phyloP scores from a whole-genome alignment of 2,329 filamentous ascomycete genomes.

The Zymoseptoria brevis region DNA sequence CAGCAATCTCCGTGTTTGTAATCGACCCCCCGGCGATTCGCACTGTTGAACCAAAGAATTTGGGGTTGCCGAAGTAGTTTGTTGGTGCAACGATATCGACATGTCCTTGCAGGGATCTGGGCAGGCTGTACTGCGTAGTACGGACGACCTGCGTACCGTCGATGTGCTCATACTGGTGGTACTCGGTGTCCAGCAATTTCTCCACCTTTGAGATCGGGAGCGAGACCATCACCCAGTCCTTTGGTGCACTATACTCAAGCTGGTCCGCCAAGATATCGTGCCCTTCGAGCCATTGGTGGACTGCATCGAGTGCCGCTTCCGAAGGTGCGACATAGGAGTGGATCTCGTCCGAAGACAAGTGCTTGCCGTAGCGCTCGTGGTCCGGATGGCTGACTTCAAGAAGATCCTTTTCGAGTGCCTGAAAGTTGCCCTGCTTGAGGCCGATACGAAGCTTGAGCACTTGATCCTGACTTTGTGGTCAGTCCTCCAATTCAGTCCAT shows the following conservation, averaged over 20 bases:
- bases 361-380: conserved; percentile 52
- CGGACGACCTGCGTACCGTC: not conserved
- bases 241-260: conserved; percentile 12
- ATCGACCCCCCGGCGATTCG: conserved; percentile 13
- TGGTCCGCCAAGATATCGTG: conserved; percentile 29
- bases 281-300: conserved; percentile 49
- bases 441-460: conserved; percentile 19
- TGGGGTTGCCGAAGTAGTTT: not conserved
- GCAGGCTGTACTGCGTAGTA: conserved; percentile 1
- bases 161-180: conserved; percentile 1
- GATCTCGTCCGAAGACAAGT: conserved; percentile 49
- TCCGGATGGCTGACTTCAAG: conserved; percentile 56
- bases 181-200: conserved; percentile 2
- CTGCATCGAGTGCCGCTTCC: conserved; percentile 40
- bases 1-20: conserved; percentile 5
- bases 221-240: conserved; percentile 16
- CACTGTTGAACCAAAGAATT: conserved; percentile 8
- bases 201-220: not conserved
- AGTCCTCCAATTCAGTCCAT: not conserved
- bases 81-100: conserved; percentile 1
- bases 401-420: conserved; percentile 47
- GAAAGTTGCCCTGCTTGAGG: conserved; percentile 22
- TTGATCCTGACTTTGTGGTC: conserved; percentile 3
- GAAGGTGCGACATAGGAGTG: conserved; percentile 47
- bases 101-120: not conserved